phyloP scores from a whole-genome alignment of 2,329 filamentous ascomycete genomes.

The Ophiostoma sp. region DNA sequence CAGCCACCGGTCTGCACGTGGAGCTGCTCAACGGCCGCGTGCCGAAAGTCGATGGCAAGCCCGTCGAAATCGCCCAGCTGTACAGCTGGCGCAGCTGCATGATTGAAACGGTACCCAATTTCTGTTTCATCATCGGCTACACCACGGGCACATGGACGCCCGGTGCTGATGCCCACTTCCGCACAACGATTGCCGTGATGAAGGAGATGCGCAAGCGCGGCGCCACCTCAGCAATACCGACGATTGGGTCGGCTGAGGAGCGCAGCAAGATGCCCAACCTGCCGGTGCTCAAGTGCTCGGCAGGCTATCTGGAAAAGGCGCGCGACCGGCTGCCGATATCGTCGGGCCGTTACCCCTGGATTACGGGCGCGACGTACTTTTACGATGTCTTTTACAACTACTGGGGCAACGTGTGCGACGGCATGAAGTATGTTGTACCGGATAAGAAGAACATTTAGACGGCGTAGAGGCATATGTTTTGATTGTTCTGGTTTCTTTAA shows the following conservation, averaged over 20 bases:
- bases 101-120: conserved; percentile 59
- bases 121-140: conserved; percentile 56
- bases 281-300: conserved; percentile 29
- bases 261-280: conserved; percentile 25
- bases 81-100: conserved; percentile 57
- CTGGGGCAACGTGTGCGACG: conserved; percentile 23
- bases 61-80: conserved; percentile 40
- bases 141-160: conserved; percentile 58
- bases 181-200: conserved; percentile 27
- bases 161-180: conserved; percentile 44
- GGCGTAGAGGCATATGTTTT: not conserved
- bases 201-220: conserved; percentile 23
- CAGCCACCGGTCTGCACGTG: conserved; percentile 58
- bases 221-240: conserved; percentile 29
- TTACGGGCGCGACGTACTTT: conserved; percentile 29
- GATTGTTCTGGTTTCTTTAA: not conserved
- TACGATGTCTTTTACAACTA: conserved; percentile 33
- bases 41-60: conserved; percentile 47
- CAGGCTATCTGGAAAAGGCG: conserved; percentile 31
- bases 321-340: conserved; percentile 30
- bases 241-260: conserved; percentile 25
- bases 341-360: conserved; percentile 31
- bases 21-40: conserved; percentile 49
- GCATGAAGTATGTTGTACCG: conserved; percentile 24
- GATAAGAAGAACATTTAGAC: conserved; percentile 20